Evolutionary conservation across 164 flowering plant species (phyloP), one percentile per base, ranked within the genome.

Genomic region (Magnolia changhungtana): DNA sequence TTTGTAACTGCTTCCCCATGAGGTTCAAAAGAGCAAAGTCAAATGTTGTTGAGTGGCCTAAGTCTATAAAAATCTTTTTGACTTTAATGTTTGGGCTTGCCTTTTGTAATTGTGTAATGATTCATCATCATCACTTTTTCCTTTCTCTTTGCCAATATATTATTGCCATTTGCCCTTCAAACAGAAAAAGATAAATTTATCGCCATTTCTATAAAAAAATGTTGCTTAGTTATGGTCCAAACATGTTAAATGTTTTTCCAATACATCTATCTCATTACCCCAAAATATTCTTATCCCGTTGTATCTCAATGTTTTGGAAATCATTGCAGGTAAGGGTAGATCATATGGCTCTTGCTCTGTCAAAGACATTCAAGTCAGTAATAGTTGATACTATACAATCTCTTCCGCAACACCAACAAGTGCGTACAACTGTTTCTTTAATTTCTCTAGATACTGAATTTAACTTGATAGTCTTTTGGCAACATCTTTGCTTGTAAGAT

Each of bases 401-500:
- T 77, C 98, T 96, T 73, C 99, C 99, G 18, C 98, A 92, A 69
- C 98, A 96, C 85, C 99, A 94, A 78, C 99, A 96, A 90, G 99
- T 91, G 37, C 18, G 18, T 45, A 14, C 6, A 4, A 37, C 8
- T 14, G 52, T 74, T 49, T 65, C 51, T 14, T 50, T 55, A 65
- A 65, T 14, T 23, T 8, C 68, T 65, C 68, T 65, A 65, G 27
- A 65, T 11, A 7, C 24, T 65, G 68, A 24, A 65, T 65, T 20
- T 65, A 20, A 24, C 68, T 65, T 65, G 37, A 14, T 65, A 24
- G 13, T 29, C 11, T 24, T 23, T 65, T 23, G 29, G 24, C 19
- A 10, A 65, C 29, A 65, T 4, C 31, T 8, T 65, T 65, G 21
- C 19, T 21, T 18, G 23, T 63, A 63, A n/a, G 20, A 18, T 18